Conservation (phyloP, 768 basidiomycete genomes). For the Asterophora parasitica region DNA sequence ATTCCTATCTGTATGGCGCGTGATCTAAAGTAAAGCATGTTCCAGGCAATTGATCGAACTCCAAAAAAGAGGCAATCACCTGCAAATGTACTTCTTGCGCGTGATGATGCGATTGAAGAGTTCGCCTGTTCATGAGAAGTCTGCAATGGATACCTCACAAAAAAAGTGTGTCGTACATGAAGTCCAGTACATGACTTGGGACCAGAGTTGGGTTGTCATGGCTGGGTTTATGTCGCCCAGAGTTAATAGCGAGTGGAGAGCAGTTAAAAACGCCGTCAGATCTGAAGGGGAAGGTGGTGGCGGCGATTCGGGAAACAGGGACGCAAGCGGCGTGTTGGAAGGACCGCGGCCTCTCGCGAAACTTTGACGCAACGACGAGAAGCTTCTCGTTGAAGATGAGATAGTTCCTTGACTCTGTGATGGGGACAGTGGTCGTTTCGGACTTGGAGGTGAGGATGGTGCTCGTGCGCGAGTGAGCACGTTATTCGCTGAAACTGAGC, state of each 20-base stretch:
- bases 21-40: conserved; percentile 40
- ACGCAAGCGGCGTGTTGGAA: conserved; percentile 43
- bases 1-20: conserved; percentile 85
- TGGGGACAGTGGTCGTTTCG: conserved; percentile 49
- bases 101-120: conserved; percentile 81
- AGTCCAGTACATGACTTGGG: conserved; percentile 98
- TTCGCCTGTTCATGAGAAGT: conserved; percentile 49
- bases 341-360: conserved; percentile 49
- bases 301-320: conserved; percentile 44
- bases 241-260: conserved; percentile 76
- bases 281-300: conserved; percentile 43
- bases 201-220: conserved; percentile 87
- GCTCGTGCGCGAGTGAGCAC: conserved; percentile 29
- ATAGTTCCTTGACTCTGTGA: conserved; percentile 37
- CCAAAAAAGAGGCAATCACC: conserved; percentile 36
- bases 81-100: conserved; percentile 93
- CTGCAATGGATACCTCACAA: neutral
- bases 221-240: conserved; percentile 89
- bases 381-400: conserved; percentile 43
- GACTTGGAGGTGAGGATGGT: conserved; percentile 47
- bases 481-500: conserved; percentile 24
- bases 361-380: conserved; percentile 66
- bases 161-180: conserved; percentile 57
- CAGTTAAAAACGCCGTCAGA: conserved; percentile 77
- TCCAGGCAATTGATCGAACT: no score